Percentiles rank a stretch among this genome's conserved stretches.
Conservation (phyloP, 2,329 filamentous ascomycete species). For the Fusarium duplospermum region DNA sequence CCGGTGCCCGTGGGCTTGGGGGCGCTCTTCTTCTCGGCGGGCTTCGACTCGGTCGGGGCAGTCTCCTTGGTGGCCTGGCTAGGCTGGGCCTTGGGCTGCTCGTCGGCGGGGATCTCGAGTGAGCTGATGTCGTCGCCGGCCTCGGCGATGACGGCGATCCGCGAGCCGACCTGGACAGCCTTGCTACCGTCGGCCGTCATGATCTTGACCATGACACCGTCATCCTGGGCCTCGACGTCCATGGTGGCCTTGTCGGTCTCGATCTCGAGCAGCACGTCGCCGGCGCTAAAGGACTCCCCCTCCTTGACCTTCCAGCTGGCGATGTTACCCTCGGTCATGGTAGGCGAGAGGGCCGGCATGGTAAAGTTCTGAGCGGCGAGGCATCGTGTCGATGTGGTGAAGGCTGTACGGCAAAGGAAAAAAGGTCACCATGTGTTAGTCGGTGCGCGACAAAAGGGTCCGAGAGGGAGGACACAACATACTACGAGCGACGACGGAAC, state of each 20-base stretch:
- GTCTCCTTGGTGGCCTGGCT: constrained; percentile 66
- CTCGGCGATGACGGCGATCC: constrained; percentile 88
- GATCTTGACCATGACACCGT: constrained; percentile 88
- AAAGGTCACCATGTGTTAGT: constrained; percentile 27
- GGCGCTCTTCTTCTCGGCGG: constrained; percentile 51
- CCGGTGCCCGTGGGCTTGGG: constrained; percentile 56
- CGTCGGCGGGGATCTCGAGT: constrained; percentile 80
- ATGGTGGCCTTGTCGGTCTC: constrained; percentile 96
- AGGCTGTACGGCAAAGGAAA: constrained; percentile 59
- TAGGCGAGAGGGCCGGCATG: constrained; percentile 91
- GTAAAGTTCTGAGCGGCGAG: constrained; percentile 87
- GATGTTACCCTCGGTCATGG: constrained; percentile 95
- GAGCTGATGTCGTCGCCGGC: constrained; percentile 80
- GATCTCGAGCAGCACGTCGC: constrained; percentile 90
- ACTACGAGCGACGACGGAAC: constrained; percentile 67
- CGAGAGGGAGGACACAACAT: constrained; percentile 46
- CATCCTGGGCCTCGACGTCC: constrained; percentile 94
- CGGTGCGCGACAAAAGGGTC: constrained; percentile 41
- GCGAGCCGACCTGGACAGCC: constrained; percentile 78
- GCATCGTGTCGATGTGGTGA: constrained; percentile 70
- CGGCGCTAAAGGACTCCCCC: constrained; percentile 83
- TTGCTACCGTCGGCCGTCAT: constrained; percentile 79
- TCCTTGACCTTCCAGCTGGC: constrained; percentile 88
- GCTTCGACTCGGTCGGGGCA: constrained; percentile 47
- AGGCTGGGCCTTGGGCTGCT: constrained; percentile 72